phyloP scores from a whole-genome alignment of 164 flowering plant genomes.

The Saururus chinensis region DNA sequence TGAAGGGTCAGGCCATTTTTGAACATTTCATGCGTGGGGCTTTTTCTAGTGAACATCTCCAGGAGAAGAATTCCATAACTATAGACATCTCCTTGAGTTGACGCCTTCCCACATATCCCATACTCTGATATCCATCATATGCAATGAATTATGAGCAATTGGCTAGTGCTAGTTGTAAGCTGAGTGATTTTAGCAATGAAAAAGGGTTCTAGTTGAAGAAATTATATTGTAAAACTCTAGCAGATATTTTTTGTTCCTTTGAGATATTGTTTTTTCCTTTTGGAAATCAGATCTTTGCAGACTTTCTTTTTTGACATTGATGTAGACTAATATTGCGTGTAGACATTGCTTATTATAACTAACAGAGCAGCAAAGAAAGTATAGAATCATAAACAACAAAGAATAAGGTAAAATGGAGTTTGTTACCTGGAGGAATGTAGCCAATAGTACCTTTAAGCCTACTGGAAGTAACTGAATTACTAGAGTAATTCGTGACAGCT shows the following conservation, averaged over 20 bases:
- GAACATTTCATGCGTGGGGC: constrained; percentile 17
- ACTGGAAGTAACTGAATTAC: background rate
- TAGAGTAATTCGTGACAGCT: background rate
- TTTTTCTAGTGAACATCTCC: constrained; percentile 21
- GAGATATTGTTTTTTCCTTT: too few relatives aligned
- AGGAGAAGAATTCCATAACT: constrained; percentile 23
- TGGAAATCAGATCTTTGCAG: too few relatives aligned
- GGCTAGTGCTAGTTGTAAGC: background rate
- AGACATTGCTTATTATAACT: too few relatives aligned
- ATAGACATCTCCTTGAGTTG: constrained; percentile 18
- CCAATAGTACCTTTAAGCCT: constrained; percentile 10
- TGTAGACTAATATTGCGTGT: too few relatives aligned
- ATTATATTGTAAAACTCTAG: too few relatives aligned
- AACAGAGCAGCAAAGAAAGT: too few relatives aligned
- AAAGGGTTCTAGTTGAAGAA: too few relatives aligned
- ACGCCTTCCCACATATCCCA: constrained; percentile 14
- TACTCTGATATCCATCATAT: constrained; percentile 11
- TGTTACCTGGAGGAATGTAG: constrained; percentile 19
- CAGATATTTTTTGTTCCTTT: too few relatives aligned
- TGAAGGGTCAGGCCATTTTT: constrained; percentile 11
- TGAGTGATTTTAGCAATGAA: too few relatives aligned
- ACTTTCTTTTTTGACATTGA: too few relatives aligned
- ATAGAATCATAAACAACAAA: too few relatives aligned
- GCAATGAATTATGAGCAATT: background rate
- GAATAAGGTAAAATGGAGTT: background rate